phyloP scores from a whole-genome alignment of 257 asterid genomes.

The Ajuga chamaepitys region DNA sequence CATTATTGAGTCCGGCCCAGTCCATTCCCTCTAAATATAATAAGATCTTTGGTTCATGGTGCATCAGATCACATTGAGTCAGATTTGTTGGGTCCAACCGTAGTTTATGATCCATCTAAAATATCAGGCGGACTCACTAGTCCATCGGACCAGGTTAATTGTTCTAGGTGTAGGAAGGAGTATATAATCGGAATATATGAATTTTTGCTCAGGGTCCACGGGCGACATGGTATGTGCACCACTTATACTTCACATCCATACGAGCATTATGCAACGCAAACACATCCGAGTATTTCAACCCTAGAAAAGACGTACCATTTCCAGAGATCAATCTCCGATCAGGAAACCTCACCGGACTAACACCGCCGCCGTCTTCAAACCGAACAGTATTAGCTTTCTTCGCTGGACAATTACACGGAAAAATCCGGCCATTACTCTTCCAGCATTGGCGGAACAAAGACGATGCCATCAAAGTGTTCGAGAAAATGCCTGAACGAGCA shows the following conservation, averaged over 20 bases:
- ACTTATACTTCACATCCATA: constrained; percentile 58
- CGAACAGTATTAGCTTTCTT: constrained; percentile 56
- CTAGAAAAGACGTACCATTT: constrained; percentile 51
- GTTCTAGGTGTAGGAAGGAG: no score
- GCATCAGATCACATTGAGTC: no score
- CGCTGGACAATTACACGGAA: constrained; percentile 52
- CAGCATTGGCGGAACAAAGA: constrained; percentile 42
- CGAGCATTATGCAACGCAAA: constrained; percentile 67
- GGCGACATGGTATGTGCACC: constrained; percentile 56
- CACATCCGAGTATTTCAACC: constrained; percentile 67
- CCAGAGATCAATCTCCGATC: constrained; percentile 49
- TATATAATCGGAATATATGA: no score
- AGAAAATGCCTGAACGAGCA: constrained; percentile 22
- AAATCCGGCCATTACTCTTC: constrained; percentile 37
- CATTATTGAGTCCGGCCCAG: no score
- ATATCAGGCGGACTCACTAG: no score
- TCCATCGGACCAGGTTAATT: no score
- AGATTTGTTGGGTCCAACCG: no score
- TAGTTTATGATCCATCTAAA: no score
- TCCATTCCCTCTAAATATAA: no score
- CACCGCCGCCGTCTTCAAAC: constrained; percentile 12
- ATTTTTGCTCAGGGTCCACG: constrained; percentile 89
- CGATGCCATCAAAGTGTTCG: constrained; percentile 22
- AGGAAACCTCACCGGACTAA: constrained; percentile 18
- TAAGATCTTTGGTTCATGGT: no score